These are phyloP conservation scores for Chaetomiaceae sp. DNA, from an alignment of 2,329 filamentous ascomycete species.

Conservation along the genomic window DNA sequence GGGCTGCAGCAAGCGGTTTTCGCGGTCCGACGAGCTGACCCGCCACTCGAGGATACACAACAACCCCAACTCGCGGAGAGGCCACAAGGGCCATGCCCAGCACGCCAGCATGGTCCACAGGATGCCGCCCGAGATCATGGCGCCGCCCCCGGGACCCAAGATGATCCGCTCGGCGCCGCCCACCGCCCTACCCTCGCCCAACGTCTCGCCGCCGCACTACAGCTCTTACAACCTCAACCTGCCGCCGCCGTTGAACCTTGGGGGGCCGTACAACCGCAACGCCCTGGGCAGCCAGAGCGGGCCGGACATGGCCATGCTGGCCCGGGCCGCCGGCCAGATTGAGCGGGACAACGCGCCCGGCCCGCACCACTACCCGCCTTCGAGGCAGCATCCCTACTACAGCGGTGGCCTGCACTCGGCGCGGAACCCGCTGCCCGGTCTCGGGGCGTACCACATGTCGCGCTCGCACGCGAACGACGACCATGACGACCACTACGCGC, in stretches of 20 bases:
- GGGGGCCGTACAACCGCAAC: conserved; percentile 48
- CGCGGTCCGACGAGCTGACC: conserved; percentile 91
- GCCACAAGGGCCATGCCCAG: conserved; percentile 67
- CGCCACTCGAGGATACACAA: conserved; percentile 97
- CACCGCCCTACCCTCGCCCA: conserved; percentile 85
- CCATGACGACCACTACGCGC: conserved; percentile 71
- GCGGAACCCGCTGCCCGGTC: conserved; percentile 64
- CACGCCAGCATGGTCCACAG: conserved; percentile 41
- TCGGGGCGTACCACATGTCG: conserved; percentile 92
- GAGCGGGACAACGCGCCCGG: conserved; percentile 52
- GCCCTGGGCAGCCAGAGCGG: conserved; percentile 38
- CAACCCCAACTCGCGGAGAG: conserved; percentile 93
- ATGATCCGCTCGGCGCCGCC: conserved; percentile 84
- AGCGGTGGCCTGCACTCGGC: conserved; percentile 44
- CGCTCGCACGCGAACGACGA: conserved; percentile 80
- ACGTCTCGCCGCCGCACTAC: conserved; percentile 92
- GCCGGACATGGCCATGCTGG: conserved; percentile 56
- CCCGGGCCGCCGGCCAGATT: conserved; percentile 57
- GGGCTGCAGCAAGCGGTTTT: conserved; percentile 96
- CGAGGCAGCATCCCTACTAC: conserved; percentile 54
- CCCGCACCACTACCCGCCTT: conserved; percentile 41
- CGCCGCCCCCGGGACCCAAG: conserved; percentile 67
- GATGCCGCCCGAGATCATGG: conserved; percentile 63
- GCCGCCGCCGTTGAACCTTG: conserved; percentile 42
- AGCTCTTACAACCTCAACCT: conserved; percentile 54